Evolutionary conservation across 2,329 filamentous ascomycete genomes (phyloP), one percentile per base, ranked within the genome.

Genomic region (Penicillium sp.): DNA sequence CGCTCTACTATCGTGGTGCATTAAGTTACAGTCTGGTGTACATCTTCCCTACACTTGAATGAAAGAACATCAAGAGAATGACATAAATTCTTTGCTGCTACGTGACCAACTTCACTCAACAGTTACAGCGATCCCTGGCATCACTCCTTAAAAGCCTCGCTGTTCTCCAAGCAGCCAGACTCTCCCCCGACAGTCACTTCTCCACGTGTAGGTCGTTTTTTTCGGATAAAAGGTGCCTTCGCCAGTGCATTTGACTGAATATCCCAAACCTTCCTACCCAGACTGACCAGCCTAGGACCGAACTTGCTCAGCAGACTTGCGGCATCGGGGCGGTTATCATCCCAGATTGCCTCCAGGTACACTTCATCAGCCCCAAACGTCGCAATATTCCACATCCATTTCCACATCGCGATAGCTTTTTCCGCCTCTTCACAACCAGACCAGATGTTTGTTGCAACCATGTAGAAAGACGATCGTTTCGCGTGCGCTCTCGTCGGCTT

Each of bases 391-490:
- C 62, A 66, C 7, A 56, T 29, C 7, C 21, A 30, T 35, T 58
- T 64, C 80, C 81, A 85, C 5, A 17, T 50, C 3, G 65, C 47
- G 2, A 85, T 64, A 0, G 81, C 78, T 8, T 60, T 35, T 0
- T 68, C 2, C 0, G 81, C 82, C 31, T 74, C 70, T 0, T 66
- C 48, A 19, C 64, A 62, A 3, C 70, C 46, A 5, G 73, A 72
- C 47, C 77, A 71, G 0, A 87, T 72, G 3, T 79, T 66, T 1
- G 69, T 78, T 2, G 83, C 84, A 9, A 87, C 63, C 67, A 86
- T 73, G 66, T 87, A 87, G 64, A 86, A 87, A 0, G 83, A 85
- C 0, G 80, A 83, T 4, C 79, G 72, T 21, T 71, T 81, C 1
- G 66, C 69, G 61, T 86, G 82, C 3, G 61, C 66, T 1, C 7